Evolutionary conservation across 805 yeast genomes (phyloP).

Genomic region (Candida piceae): DNA sequence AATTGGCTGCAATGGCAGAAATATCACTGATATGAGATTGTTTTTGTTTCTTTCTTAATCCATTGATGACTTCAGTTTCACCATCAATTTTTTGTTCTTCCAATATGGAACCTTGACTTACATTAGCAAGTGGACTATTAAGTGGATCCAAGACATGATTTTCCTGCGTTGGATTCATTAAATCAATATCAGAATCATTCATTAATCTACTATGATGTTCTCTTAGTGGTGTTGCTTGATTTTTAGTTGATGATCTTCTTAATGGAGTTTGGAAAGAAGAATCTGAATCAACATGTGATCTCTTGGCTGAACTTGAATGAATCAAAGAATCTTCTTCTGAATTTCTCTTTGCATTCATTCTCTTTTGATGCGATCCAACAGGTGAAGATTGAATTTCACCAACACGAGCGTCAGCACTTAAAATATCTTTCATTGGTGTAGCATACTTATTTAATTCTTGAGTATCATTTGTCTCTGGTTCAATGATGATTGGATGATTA

Average conservation of each 20-base stretch:
- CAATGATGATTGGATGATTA: background rate
- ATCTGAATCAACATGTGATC: conserved; percentile 7
- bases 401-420: background rate
- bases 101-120: conserved; percentile 23
- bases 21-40: conserved; percentile 14
- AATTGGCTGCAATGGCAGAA: conserved; percentile 19
- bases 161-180: conserved; percentile 6
- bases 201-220: conserved; percentile 22
- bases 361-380: conserved; percentile 18
- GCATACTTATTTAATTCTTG: too few relatives aligned
- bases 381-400: conserved; percentile 20
- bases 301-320: too few relatives aligned
- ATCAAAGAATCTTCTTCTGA: too few relatives aligned
- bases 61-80: conserved; percentile 23
- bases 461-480: background rate
- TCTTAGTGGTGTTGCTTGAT: conserved; percentile 17
- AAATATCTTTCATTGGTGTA: background rate
- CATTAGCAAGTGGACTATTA: conserved; percentile 29
- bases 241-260: conserved; percentile 3
- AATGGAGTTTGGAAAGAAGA: conserved; percentile 21
- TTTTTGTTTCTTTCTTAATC: conserved; percentile 8
- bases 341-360: conserved; percentile 14
- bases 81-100: conserved; percentile 22
- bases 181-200: conserved; percentile 17
- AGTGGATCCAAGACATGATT: conserved; percentile 16